A percentile compares a stretch with the other conserved stretches of the same genome.
phyloP scores from a whole-genome alignment of 148 eudicot species.

The Camellia japonica region DNA sequence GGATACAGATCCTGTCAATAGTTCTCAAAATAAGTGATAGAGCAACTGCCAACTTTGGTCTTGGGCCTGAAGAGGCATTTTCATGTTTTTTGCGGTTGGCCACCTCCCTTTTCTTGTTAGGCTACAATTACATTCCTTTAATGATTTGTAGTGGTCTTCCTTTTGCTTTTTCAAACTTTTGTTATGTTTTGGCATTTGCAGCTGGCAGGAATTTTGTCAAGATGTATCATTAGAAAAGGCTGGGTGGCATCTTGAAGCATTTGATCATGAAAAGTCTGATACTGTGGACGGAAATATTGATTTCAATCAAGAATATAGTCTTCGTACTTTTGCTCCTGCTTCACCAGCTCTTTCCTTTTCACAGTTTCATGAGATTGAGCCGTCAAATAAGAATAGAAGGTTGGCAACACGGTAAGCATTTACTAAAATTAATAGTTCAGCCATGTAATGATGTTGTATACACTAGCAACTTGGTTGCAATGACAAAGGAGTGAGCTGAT shows the following conservation, averaged over 20 bases:
- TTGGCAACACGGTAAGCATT: conserved; percentile 32
- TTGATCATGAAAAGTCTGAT: conserved; percentile 18
- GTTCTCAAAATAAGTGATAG: conserved; percentile 59
- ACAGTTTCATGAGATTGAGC: conserved; percentile 32
- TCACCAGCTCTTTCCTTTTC: conserved; percentile 23
- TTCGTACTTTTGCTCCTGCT: conserved; percentile 7
- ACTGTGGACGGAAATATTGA: conserved; percentile 21
- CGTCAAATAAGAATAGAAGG: conserved; percentile 27
- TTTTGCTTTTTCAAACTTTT: not conserved
- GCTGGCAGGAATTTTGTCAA: conserved; percentile 83
- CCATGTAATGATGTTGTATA: conserved; percentile 10
- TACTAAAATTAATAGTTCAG: conserved; percentile 1
- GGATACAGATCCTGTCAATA: conserved; percentile 54
- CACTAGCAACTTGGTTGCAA: not conserved
- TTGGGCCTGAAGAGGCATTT: conserved; percentile 52
- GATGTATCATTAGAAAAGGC: conserved; percentile 82
- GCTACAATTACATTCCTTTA: not conserved
- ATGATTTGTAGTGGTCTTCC: not conserved
- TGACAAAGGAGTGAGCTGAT: conserved; percentile 4
- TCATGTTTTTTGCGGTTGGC: conserved; percentile 68
- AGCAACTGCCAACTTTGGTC: conserved; percentile 44
- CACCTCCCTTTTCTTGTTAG: not conserved
- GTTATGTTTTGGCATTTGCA: conserved; percentile 25
- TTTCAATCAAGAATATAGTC: conserved; percentile 12
- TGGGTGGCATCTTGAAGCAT: conserved; percentile 61